These are phyloP conservation scores for Chaetomiaceae sp. DNA, from an alignment of 2,329 filamentous ascomycete species.

Conservation along the genomic window DNA sequence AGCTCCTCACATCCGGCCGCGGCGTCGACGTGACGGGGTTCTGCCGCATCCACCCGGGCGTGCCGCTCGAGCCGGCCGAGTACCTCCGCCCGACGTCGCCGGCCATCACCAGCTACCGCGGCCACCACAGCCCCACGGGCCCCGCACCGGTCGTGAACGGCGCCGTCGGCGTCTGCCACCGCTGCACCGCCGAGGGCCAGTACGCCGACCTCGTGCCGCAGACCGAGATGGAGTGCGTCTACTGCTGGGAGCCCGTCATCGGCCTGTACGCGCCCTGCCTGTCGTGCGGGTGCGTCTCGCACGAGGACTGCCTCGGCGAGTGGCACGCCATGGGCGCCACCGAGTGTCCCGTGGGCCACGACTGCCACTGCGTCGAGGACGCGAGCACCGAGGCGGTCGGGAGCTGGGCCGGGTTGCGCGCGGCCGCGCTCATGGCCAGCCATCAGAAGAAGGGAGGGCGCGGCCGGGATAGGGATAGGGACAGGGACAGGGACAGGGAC, in stretches of 20 bases:
- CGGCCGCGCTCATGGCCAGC: slow-evolving; percentile 31
- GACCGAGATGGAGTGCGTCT: slow-evolving; percentile 56
- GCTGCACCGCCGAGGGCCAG: slow-evolving; percentile 40
- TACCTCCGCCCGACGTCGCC: slow-evolving; percentile 35
- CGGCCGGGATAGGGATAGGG: not conserved
- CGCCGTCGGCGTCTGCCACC: slow-evolving; percentile 45
- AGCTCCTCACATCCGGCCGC: slow-evolving; percentile 47
- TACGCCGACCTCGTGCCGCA: slow-evolving; percentile 36
- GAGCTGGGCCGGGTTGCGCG: slow-evolving; percentile 54
- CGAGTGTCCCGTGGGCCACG: slow-evolving; percentile 58
- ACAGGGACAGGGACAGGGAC: not conserved
- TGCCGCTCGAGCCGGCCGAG: slow-evolving; percentile 54
- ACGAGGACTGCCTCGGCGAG: slow-evolving; percentile 54
- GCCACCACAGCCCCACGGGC: not conserved
- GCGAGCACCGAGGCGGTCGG: slow-evolving; percentile 55
- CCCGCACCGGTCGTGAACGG: slow-evolving; percentile 32
- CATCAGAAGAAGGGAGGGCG: too few species aligned
- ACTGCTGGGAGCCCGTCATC: slow-evolving; percentile 56
- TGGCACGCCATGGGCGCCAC: slow-evolving; percentile 55
- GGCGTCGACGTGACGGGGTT: slow-evolving; percentile 60
- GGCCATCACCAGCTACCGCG: slow-evolving; percentile 22
- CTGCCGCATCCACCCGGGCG: slow-evolving; percentile 59
- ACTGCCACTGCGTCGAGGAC: slow-evolving; percentile 57
- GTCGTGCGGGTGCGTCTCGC: slow-evolving; percentile 57
- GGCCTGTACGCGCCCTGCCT: slow-evolving; percentile 58